Base-by-base conservation (phyloP, 2,329 filamentous ascomycete species). In the Alternaria atra region DNA sequence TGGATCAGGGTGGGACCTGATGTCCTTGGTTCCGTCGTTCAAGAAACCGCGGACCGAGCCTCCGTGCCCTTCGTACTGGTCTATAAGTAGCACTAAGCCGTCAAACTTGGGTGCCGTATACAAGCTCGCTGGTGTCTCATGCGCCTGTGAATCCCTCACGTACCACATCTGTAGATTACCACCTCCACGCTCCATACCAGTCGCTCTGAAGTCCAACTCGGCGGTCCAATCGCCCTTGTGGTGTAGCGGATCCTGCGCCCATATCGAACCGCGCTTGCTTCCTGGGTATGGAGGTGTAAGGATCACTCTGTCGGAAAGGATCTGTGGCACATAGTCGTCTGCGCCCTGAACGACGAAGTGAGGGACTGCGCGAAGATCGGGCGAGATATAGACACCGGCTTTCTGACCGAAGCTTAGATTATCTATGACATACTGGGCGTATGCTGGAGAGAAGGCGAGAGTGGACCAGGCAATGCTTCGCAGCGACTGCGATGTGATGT, bases 151-250 rank as follows among this genome's bases (percentile, higher is more conserved):
- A 61, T 91, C 86, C 70, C 88, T 89, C 53, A 87, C 89, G 74
- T 96, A 92, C 95, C 95, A 99, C 72, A 99, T 85, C 80, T 98
- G 94, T 69, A 99, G 83, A 80, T 96, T 97, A 50, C 95, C 95
- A 59, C 90, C 89, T 52, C 90, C 93, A 69, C 92, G 85, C 75
- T 98, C 95, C 65, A 91, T 90, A 7, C 95, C 95, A 63, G 88
- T 92, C 53, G 90, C 92, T 68, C 95, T 88, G 80, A 99, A 97
- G 74, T 95, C 90, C 69, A 98, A 84, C 73, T 97, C 92, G 52
- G 89, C 88, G 8, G 88, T 86, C 93, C 93, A 99, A 77, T 90
- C 85, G n/a, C 84, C 80, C 61, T 89, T 83, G 69, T 87, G 80
- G 50, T 91, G 83, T 34, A 79, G 58, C 2, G 85, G 74, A 60